Conservation (phyloP, 1,284 basidiomycete genomes). For the Mycena sp. region DNA sequence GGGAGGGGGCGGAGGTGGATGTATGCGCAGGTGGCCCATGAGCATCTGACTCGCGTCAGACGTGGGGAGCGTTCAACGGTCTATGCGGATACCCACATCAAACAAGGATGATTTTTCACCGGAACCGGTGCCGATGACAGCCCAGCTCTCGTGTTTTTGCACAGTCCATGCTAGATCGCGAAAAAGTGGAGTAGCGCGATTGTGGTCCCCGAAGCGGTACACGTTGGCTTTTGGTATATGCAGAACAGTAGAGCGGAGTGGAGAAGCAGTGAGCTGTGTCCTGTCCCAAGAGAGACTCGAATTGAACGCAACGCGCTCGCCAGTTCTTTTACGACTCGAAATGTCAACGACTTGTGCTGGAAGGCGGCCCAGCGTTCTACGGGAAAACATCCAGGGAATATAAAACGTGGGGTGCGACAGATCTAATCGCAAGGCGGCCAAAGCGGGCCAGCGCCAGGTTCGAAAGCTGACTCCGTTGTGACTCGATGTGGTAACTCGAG, state of each 20-base stretch:
- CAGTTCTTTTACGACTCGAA: no score
- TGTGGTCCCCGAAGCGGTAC: constrained; percentile 61
- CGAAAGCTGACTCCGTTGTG: no score
- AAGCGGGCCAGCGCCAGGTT: no score
- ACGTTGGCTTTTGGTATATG: constrained; percentile 56
- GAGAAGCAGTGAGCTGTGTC: not conserved
- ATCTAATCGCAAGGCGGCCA: no score
- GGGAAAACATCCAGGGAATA: no score
- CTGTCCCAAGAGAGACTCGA: not conserved
- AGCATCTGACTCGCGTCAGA: constrained; percentile 59
- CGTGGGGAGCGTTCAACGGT: not conserved
- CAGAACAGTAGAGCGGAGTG: constrained; percentile 37
- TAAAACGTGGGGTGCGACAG: no score
- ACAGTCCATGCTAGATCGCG: constrained; percentile 68
- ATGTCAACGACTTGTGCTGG: no score
- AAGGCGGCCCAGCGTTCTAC: no score
- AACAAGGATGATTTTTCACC: constrained; percentile 64
- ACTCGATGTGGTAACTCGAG: no score
- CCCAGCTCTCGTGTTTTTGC: constrained; percentile 74
- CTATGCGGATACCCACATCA: constrained; percentile 56
- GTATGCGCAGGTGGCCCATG: constrained; percentile 72
- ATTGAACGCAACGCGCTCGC: not conserved
- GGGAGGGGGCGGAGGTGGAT: constrained; percentile 65
- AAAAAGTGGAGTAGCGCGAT: constrained; percentile 57
- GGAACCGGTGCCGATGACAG: constrained; percentile 66